phyloP scores from a whole-genome alignment of 2,329 filamentous ascomycete genomes.

The Fusarium falciforme region DNA sequence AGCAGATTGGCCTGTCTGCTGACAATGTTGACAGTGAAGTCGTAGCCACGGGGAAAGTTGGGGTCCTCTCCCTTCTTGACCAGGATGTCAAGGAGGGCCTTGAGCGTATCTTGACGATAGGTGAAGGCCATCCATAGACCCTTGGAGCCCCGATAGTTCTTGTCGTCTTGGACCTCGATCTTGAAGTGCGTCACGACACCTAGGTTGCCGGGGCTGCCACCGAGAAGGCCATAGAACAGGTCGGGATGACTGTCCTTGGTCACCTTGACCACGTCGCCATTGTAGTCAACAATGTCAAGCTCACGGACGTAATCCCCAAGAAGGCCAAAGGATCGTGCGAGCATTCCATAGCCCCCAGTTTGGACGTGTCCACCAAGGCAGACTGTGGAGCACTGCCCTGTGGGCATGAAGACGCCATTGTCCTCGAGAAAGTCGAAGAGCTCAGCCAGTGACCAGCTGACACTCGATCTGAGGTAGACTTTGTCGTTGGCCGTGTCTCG shows the following conservation, averaged over 20 bases:
- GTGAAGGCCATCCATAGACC: constrained; percentile 48
- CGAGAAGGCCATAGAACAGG: constrained; percentile 68
- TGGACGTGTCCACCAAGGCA: constrained; percentile 60
- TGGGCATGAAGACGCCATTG: constrained; percentile 57
- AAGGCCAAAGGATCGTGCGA: constrained; percentile 62
- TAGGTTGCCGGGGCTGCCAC: constrained; percentile 69
- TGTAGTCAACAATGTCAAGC: constrained; percentile 59
- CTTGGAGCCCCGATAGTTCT: constrained; percentile 54
- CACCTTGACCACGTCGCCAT: constrained; percentile 58
- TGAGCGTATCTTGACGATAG: constrained; percentile 53
- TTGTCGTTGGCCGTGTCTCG: constrained; percentile 20
- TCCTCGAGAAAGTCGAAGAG: constrained; percentile 56
- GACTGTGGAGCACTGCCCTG: constrained; percentile 59
- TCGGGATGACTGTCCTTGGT: constrained; percentile 62
- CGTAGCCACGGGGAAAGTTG: constrained; percentile 58
- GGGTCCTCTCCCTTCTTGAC: constrained; percentile 58
- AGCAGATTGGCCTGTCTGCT: constrained; percentile 47
- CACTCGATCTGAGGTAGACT: constrained; percentile 45
- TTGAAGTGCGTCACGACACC: constrained; percentile 67
- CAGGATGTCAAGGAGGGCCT: constrained; percentile 52
- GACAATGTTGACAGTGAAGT: constrained; percentile 59
- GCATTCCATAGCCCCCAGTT: constrained; percentile 60
- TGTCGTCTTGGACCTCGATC: constrained; percentile 52
- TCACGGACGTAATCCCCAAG: constrained; percentile 64
- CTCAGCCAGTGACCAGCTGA: constrained; percentile 55